phyloP scores from a whole-genome alignment of 192 early-diverging fungal genomes.

The Paraglomus brasilianum region DNA sequence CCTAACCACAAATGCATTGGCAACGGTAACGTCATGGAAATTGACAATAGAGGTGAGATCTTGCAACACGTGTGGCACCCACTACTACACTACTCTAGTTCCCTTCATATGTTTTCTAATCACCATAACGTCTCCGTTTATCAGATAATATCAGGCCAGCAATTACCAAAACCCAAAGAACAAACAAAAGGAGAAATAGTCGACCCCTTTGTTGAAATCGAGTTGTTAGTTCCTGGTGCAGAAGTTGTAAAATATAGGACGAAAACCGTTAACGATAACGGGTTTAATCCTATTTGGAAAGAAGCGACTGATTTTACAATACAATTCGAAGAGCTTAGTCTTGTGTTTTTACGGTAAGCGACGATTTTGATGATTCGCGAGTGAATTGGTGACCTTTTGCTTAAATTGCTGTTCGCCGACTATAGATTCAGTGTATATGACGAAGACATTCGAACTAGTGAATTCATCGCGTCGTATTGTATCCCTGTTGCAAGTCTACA shows the following conservation, averaged over 20 bases:
- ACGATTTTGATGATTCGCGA: too few relatives aligned
- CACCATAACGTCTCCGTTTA: neutral
- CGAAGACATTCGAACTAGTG: slow-evolving; percentile 42
- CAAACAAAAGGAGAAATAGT: slow-evolving; percentile 47
- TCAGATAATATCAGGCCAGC: slow-evolving; percentile 67
- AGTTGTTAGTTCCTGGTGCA: slow-evolving; percentile 46
- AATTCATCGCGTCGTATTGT: slow-evolving; percentile 46
- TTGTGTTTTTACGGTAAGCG: slow-evolving; percentile 41
- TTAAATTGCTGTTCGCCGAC: too few relatives aligned
- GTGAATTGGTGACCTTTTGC: too few relatives aligned
- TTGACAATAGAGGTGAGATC: slow-evolving; percentile 39
- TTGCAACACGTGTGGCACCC: neutral
- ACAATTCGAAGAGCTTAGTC: slow-evolving; percentile 39
- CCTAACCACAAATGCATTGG: slow-evolving; percentile 31
- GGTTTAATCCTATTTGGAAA: slow-evolving; percentile 49
- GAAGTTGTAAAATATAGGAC: slow-evolving; percentile 52
- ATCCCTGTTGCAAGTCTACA: slow-evolving; percentile 44
- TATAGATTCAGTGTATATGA: slow-evolving; percentile 40
- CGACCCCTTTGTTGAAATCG: slow-evolving; percentile 63
- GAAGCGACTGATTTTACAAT: slow-evolving; percentile 41
- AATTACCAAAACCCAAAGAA: slow-evolving; percentile 65
- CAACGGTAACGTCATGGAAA: slow-evolving; percentile 32
- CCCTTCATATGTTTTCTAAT: neutral
- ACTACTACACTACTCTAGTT: neutral
- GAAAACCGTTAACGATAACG: slow-evolving; percentile 52